A percentile compares a stretch with the other conserved stretches of the same genome.
Evolutionary conservation across 2,329 filamentous ascomycete genomes (phyloP).

Genomic region (Fusarium sp.): DNA sequence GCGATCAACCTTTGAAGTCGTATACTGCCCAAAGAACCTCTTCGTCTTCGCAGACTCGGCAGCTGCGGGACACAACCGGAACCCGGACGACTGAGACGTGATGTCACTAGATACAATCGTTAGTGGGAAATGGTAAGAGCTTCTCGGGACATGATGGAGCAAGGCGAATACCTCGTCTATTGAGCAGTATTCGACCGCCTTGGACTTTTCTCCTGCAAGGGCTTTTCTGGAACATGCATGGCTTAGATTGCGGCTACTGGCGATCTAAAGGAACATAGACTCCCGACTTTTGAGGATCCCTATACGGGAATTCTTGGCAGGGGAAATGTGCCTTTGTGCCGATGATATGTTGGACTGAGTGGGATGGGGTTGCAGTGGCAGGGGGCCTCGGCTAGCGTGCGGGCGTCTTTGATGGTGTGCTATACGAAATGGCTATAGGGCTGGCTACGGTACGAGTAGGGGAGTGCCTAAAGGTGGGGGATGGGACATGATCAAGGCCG

Average conservation of each 20-base stretch:
- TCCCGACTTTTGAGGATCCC: no score
- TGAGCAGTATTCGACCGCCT: neutral
- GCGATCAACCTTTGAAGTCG: no score
- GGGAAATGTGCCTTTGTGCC: no score
- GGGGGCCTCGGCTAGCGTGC: neutral
- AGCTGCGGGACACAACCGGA: neutral
- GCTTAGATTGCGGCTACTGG: no score
- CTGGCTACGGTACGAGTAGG: neutral
- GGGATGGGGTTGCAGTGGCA: neutral
- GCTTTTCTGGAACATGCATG: rapidly evolving
- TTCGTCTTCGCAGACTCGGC: neutral
- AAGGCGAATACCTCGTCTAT: rapidly evolving
- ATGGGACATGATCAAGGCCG: rapidly evolving
- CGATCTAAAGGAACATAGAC: no score
- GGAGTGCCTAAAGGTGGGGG: neutral
- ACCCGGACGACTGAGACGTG: rapidly evolving
- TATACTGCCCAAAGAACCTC: rapidly evolving
- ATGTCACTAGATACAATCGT: no score
- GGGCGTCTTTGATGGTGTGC: no score
- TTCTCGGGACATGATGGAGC: neutral
- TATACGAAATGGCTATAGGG: neutral
- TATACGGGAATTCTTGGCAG: no score
- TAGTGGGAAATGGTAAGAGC: no score
- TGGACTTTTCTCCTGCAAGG: neutral
- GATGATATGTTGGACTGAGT: no score